Percentiles rank a stretch among this genome's conserved stretches.
Evolutionary conservation across 345 rosid genomes (phyloP).

Genomic region (Citrus australasica): DNA sequence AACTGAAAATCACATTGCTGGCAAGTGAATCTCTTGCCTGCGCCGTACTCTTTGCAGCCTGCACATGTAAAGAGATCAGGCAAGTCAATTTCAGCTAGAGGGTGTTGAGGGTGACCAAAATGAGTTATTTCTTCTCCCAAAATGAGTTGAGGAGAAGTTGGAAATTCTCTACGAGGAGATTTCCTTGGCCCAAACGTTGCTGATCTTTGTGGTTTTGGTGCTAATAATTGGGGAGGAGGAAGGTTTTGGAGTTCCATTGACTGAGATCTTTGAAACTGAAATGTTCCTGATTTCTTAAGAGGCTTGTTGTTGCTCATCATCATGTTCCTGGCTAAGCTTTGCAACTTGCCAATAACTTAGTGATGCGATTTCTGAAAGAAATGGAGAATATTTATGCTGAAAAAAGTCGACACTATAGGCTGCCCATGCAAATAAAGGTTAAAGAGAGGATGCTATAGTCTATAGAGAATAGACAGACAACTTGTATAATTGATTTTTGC

Average conservation of each 20-base stretch:
- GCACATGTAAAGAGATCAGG: slow-evolving; percentile 64
- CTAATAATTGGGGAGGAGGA: background rate
- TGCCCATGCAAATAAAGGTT: slow-evolving; percentile 11
- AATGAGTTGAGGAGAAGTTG: slow-evolving; percentile 46
- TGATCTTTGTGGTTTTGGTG: background rate
- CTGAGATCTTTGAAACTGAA: slow-evolving; percentile 7
- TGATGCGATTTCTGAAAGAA: slow-evolving; percentile 7
- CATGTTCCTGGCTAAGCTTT: background rate
- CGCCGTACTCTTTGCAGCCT: slow-evolving; percentile 78
- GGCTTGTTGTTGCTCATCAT: slow-evolving; percentile 8
- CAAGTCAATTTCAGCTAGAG: slow-evolving; percentile 34
- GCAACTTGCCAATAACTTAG: background rate
- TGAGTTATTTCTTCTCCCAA: slow-evolving; percentile 50
- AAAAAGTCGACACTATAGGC: slow-evolving; percentile 19
- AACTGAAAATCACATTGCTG: slow-evolving; percentile 74
- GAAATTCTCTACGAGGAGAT: slow-evolving; percentile 32
- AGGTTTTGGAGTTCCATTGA: slow-evolving; percentile 11
- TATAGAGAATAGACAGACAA: background rate
- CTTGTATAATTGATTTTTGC: background rate
- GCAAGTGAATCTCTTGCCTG: slow-evolving; percentile 68
- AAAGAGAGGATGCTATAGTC: slow-evolving; percentile 17
- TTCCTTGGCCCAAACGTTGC: background rate
- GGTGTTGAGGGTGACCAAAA: slow-evolving; percentile 66
- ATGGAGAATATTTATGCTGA: slow-evolving; percentile 30
- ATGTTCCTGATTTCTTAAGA: slow-evolving; percentile 20